Base-by-base conservation (phyloP, 352 stramenopile species). In the Phytopythium cucurbitacearum region DNA sequence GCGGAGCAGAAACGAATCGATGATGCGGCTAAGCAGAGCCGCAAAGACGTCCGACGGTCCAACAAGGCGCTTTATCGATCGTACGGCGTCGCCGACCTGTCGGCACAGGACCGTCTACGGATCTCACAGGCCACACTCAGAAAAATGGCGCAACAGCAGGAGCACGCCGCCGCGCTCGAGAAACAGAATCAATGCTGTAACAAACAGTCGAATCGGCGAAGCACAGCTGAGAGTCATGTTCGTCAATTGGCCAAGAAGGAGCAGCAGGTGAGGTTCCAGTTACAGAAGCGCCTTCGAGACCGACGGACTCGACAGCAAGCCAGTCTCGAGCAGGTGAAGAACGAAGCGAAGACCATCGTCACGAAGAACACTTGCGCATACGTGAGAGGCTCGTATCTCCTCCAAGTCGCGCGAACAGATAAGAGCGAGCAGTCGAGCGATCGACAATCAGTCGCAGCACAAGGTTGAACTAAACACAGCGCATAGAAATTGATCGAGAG, bases 151-250 rank as follows among this genome's bases (percentile, higher is more conserved):
- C 67, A 60, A 32, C 3, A 57, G 12, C 43, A 59, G 36, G 42
- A 68, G 43, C 35, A 45, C 5, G 51, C 55, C 21, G 51, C 41
- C 12, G 56, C 56, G 6, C 39, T 66, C 12, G 65, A 73, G 32
- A 48, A 48, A 7, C 58, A 69, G 47, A 55, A 72, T 46, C 71
- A 62, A 4, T 80, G 71, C 65, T 76, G 74, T 60, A 78, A 76
- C 34, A 53, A 40, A 11, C 60, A 40, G 11, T 13, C 39, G 4
- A 49, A 48, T 4, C 50, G 44, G 4, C 33, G 47, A 51, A 36
- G 13, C 21, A 56, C 35, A 35, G 57, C 66, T 10, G 15, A 45
- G 11, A 43, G 43, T 5, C 69, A 76, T 12, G 21, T 66, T 35
- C 53, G 35, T 4, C 37, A 65, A 8, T 50, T 80, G 0, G 35